These are phyloP conservation scores for Penicillium daleae DNA, from an alignment of 495 filamentous ascomycete genomes.

Conservation along the genomic window DNA sequence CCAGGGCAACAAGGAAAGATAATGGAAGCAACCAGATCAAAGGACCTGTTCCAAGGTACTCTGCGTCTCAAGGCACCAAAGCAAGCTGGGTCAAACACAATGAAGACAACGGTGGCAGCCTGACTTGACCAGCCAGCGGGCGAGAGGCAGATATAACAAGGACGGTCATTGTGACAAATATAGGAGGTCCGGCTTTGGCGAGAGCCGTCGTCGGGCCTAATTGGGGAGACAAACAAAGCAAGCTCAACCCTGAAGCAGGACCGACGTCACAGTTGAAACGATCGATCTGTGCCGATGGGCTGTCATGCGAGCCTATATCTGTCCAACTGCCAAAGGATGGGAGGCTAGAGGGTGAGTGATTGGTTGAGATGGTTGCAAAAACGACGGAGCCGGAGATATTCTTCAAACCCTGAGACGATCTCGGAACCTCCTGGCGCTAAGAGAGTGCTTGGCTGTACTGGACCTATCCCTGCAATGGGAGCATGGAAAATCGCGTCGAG, in stretches of 20 bases:
- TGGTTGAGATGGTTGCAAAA: constrained; percentile 23
- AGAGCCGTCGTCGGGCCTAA: constrained; percentile 12
- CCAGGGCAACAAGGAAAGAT: constrained; percentile 8
- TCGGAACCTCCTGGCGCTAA: constrained; percentile 31
- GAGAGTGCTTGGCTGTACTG: constrained; percentile 3
- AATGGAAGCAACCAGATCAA: constrained; percentile 8
- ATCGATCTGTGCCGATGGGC: constrained; percentile 14
- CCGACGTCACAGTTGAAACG: constrained; percentile 20
- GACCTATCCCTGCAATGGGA: neutral
- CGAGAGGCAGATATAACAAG: neutral
- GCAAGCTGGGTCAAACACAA: constrained; percentile 5
- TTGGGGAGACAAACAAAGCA: constrained; percentile 20
- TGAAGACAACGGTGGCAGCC: constrained; percentile 8
- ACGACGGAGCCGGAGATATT: constrained; percentile 18
- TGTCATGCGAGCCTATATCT: constrained; percentile 1
- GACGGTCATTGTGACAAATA: constrained; percentile 24
- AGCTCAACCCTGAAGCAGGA: constrained; percentile 1
- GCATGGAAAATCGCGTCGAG: constrained; percentile 1
- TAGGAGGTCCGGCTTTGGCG: constrained; percentile 9
- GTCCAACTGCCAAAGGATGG: constrained; percentile 7
- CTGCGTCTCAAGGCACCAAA: constrained; percentile 11
- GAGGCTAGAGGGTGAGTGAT: constrained; percentile 15
- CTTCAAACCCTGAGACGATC: constrained; percentile 22
- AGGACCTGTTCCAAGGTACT: constrained; percentile 10
- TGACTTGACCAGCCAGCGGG: constrained; percentile 1